Base-by-base conservation (phyloP, 805 yeast species). In the Wickerhamomyces silvicola region DNA sequence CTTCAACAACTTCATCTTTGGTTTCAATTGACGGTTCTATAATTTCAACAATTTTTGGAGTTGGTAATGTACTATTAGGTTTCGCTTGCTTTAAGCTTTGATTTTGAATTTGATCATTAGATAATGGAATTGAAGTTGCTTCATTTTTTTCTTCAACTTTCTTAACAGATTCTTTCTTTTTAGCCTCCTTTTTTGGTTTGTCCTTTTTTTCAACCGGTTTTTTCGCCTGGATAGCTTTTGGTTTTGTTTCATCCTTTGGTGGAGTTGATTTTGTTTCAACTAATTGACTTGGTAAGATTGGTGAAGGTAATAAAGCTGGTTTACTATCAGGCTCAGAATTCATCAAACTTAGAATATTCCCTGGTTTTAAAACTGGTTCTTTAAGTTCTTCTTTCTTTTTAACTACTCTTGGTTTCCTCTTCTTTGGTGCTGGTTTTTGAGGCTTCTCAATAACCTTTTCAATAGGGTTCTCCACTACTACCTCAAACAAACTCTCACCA, bases 61-160 rank as follows among this genome's bases (percentile, higher is more conserved):
- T 33, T 12, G 48, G 46, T 10, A 49, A 11, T 8, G 38, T 8
- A 7, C 27, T n/a, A 3, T 28, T 30, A 13, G 52, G 45, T n/a
- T 36, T 38, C 12, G 50, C 46, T 25, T 36, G 30, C 17, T 42
- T 46, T 22, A 50, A 33, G 5, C 30, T 15, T n/a, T 42, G 39
- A 24, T 50, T 50, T 30, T 42, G 40, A 4, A 32, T 8, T 28
- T 46, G 46, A 6, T 41, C 45, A 21, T 34, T 37, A 2, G 52
- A 31, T 4, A 41, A 23, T 16, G 33, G 35, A 7, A 25, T 19
- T 26, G 40, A 36, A 3, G 32, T 28, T 7, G 6, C 16, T 10
- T 25, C 27, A 9, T 35, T 31, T 22, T 31, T 18, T 7, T 31
- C 24, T 10, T 13, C 18, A 15, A 19, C 39, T 14, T 38, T 31